phyloP scores from a whole-genome alignment of 163 green algal genomes.

The Scenedesmus sp. region DNA sequence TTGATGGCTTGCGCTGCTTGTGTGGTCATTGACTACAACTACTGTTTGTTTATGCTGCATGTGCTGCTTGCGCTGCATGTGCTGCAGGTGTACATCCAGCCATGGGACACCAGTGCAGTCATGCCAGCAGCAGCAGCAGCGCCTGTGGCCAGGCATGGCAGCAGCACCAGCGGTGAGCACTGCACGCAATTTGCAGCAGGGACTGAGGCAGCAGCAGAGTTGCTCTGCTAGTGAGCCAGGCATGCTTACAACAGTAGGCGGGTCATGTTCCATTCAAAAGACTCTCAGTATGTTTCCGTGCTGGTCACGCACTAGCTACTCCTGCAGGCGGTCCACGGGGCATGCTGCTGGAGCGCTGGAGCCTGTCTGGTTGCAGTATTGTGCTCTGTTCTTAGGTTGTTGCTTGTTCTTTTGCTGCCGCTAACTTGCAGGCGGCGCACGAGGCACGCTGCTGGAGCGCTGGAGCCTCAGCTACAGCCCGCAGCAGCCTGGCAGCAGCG shows the following conservation, averaged over 20 bases:
- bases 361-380: constrained; percentile 27
- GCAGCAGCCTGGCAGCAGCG: neutral
- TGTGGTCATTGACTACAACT: neutral
- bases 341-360: constrained; percentile 79
- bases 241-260: neutral
- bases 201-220: neutral
- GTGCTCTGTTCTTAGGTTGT: neutral
- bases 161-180: neutral
- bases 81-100: constrained; percentile 37
- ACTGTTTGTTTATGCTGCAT: neutral
- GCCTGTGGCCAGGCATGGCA: neutral
- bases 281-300: neutral
- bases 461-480: constrained; percentile 71
- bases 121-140: neutral
- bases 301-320: no score
- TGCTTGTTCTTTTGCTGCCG: neutral
- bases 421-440: constrained; percentile 1
- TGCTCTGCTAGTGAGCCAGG: neutral
- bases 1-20: neutral
- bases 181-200: neutral
- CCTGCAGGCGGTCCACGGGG: constrained; percentile 29
- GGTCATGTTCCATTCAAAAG: neutral
- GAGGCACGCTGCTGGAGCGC: constrained; percentile 73
- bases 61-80: neutral
- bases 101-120: constrained; percentile 20